Evolutionary conservation across 768 basidiomycete genomes (phyloP).

Genomic region (Pleurotus eryngii): DNA sequence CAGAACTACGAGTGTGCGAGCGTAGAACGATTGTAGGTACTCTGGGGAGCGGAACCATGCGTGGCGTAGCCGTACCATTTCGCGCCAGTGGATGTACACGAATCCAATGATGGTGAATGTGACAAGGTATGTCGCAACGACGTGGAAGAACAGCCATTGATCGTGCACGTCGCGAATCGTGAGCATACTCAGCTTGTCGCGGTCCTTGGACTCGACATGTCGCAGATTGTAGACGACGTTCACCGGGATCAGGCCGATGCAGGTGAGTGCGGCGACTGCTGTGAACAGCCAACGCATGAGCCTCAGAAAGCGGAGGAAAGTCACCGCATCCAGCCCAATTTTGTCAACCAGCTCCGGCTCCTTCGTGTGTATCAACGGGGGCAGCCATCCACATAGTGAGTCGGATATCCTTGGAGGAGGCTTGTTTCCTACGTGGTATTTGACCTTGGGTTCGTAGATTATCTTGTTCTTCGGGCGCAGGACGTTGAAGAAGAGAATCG

Average conservation of each 20-base stretch:
- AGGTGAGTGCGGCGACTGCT: conserved; percentile 60
- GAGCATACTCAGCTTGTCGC: conserved; percentile 72
- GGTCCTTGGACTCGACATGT: conserved; percentile 45
- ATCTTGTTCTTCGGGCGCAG: conserved; percentile 82
- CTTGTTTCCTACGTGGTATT: conserved; percentile 71
- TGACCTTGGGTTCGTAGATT: conserved; percentile 82
- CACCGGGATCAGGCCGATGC: conserved; percentile 79
- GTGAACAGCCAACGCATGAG: conserved; percentile 79
- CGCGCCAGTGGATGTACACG: conserved; percentile 72
- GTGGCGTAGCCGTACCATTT: conserved; percentile 75
- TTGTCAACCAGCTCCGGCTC: conserved; percentile 89
- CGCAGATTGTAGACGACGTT: conserved; percentile 80
- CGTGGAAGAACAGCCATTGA: conserved; percentile 75
- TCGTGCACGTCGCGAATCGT: conserved; percentile 84
- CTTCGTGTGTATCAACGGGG: conserved; percentile 76
- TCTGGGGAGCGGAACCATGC: conserved; percentile 90
- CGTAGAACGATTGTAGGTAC: conserved; percentile 88
- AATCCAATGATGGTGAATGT: conserved; percentile 69
- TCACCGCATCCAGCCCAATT: conserved; percentile 89
- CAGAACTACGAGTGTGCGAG: conserved; percentile 82
- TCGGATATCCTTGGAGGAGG: conserved; percentile 68
- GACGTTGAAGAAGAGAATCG: conserved; percentile 74
- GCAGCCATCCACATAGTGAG: conserved; percentile 81
- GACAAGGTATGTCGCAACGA: conserved; percentile 80
- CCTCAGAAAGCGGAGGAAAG: conserved; percentile 88